These are phyloP conservation scores for Paracoccidioides brasiliensis DNA, from an alignment of 2,329 filamentous ascomycete species.

Conservation along the genomic window DNA sequence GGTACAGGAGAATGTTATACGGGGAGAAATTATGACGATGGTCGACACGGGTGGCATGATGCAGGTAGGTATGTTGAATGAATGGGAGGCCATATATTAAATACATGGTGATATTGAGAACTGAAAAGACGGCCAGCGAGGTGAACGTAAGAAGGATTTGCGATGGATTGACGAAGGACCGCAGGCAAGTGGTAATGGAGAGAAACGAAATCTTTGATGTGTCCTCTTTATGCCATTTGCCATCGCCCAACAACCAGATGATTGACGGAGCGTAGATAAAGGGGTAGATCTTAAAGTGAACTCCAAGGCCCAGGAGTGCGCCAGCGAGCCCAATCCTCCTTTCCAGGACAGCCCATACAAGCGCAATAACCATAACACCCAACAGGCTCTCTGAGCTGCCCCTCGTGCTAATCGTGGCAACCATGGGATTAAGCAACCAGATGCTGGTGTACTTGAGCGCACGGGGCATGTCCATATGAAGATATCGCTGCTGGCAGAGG, in stretches of 20 bases:
- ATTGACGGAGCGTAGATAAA: slow-evolving; percentile 72
- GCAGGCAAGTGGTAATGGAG: slow-evolving; percentile 1
- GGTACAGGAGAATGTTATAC: slow-evolving; percentile 84
- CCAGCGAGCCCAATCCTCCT: slow-evolving; percentile 54
- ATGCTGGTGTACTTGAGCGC: slow-evolving; percentile 70
- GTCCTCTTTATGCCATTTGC: slow-evolving; percentile 9
- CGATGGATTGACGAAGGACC: slow-evolving; percentile 25
- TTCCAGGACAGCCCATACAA: slow-evolving; percentile 69
- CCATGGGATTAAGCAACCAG: slow-evolving; percentile 96
- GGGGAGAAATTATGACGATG: slow-evolving; percentile 98
- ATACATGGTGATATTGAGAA: slow-evolving; percentile 70
- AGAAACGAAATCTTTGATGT: background rate
- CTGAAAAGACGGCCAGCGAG: slow-evolving; percentile 60
- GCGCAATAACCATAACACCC: slow-evolving; percentile 66
- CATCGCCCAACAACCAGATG: slow-evolving; percentile 30
- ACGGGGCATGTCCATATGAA: slow-evolving; percentile 36
- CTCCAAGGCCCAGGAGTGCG: slow-evolving; percentile 61
- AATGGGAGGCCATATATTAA: slow-evolving; percentile 64
- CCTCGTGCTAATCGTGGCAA: slow-evolving; percentile 87
- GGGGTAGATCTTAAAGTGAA: slow-evolving; percentile 98
- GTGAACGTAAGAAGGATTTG: slow-evolving; percentile 33
- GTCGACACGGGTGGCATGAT: slow-evolving; percentile 85
- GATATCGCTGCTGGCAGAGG: slow-evolving; percentile 30
- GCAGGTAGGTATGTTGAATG: slow-evolving; percentile 77
- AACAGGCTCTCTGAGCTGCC: slow-evolving; percentile 88